Percentiles rank a stretch among this genome's conserved stretches.
These are phyloP conservation scores for Trichosphaerium sp. DNA, from an alignment of 78 protist species.

Conservation along the genomic window DNA sequence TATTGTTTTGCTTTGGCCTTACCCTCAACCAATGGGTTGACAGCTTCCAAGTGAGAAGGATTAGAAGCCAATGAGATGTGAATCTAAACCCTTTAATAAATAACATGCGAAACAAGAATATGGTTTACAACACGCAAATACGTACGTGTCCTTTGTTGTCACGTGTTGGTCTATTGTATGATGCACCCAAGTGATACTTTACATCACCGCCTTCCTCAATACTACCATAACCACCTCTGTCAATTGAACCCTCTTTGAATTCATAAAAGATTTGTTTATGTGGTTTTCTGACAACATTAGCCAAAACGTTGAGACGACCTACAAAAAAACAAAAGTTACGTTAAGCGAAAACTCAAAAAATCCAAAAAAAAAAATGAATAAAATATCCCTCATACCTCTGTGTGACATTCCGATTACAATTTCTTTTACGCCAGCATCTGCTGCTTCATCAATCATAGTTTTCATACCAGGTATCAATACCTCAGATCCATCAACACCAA, in stretches of 20 bases:
- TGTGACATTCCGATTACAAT: constrained; percentile 96
- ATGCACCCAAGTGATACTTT: constrained; percentile 90
- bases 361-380: neutral
- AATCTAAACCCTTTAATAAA: constrained; percentile 1
- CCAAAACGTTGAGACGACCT: constrained; percentile 75
- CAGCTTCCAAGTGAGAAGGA: constrained; percentile 96
- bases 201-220: constrained; percentile 97
- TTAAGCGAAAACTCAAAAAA: no score
- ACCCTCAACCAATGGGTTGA: constrained; percentile 90
- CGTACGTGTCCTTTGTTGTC: constrained; percentile 33
- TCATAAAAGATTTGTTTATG: constrained; percentile 76
- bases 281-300: constrained; percentile 83
- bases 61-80: constrained; percentile 84
- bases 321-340: neutral
- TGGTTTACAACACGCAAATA: neutral
- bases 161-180: constrained; percentile 44
- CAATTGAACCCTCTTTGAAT: constrained; percentile 56
- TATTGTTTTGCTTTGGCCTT: constrained; percentile 86
- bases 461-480: constrained; percentile 72
- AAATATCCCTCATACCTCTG: constrained; percentile 54
- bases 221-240: constrained; percentile 41
- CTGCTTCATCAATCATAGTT: constrained; percentile 59
- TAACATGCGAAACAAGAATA: no score
- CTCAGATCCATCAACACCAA: constrained; percentile 92
- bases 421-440: constrained; percentile 60